A percentile compares a stretch with the other conserved stretches of the same genome.
phyloP scores from a whole-genome alignment of 768 basidiomycete species.

The Scleroderma bovista region DNA sequence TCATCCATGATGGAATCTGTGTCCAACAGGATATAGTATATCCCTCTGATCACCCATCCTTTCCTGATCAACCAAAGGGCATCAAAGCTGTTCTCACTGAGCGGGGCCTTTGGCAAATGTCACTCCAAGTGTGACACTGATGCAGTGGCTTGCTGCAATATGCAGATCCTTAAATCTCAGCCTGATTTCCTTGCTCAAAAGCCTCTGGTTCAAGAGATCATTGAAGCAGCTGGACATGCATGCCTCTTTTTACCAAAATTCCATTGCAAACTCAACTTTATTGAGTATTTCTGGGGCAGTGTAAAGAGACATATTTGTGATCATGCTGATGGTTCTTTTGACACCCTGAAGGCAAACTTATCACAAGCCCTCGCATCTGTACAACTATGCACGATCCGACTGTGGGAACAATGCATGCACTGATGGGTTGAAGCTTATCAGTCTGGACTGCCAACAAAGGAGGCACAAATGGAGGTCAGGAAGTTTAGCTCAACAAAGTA shows the following conservation, averaged over 20 bases:
- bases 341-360: constrained; percentile 1
- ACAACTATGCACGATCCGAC: too few relatives aligned
- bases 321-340: constrained; percentile 20
- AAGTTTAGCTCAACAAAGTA: constrained; percentile 17
- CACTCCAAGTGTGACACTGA: background rate
- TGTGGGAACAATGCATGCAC: too few relatives aligned
- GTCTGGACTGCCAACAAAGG: constrained; percentile 6
- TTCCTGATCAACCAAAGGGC: constrained; percentile 27
- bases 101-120: constrained; percentile 17
- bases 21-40: constrained; percentile 26
- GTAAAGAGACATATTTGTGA: constrained; percentile 20
- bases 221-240: constrained; percentile 20
- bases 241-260: constrained; percentile 27
- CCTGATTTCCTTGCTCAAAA: constrained; percentile 20
- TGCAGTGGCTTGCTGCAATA: constrained; percentile 23
- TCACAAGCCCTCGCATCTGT: background rate
- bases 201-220: constrained; percentile 19
- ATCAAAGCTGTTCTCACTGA: constrained; percentile 26
- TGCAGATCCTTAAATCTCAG: constrained; percentile 22
- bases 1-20: constrained; percentile 10
- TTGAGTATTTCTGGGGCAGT: constrained; percentile 29
- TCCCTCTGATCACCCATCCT: constrained; percentile 28
- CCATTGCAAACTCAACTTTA: constrained; percentile 25
- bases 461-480: constrained; percentile 9
- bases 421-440: too few relatives aligned